Percentiles rank a stretch among this genome's conserved stretches.
Evolutionary conservation across 176 grass and related monocot species (phyloP).

Genomic region (Carex scoparia): DNA sequence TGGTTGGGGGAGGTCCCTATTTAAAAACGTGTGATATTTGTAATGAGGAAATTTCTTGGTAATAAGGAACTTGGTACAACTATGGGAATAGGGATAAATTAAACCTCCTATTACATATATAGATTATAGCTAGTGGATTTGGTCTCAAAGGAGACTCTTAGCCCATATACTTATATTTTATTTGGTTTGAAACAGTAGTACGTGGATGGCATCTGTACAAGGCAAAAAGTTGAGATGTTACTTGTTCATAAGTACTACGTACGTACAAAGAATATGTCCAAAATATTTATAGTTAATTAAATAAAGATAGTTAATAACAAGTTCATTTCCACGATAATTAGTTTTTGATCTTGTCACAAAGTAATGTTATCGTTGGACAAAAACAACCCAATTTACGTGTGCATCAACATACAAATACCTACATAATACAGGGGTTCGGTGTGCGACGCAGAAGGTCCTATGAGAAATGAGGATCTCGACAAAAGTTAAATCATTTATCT

Average conservation of each 20-base stretch:
- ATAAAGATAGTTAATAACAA: background rate
- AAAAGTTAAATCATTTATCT: too few relatives aligned
- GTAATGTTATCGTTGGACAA: too few relatives aligned
- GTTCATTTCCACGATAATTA: background rate
- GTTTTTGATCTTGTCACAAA: too few relatives aligned
- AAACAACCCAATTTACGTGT: too few relatives aligned
- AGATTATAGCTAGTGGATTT: constrained; percentile 6
- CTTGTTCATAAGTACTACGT: background rate
- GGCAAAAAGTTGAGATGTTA: background rate
- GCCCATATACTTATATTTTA: background rate
- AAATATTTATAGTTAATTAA: background rate
- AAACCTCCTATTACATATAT: background rate
- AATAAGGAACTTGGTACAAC: background rate
- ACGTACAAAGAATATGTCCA: background rate
- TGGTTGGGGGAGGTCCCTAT: background rate
- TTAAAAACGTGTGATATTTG: background rate
- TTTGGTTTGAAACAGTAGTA: background rate
- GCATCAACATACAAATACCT: too few relatives aligned
- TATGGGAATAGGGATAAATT: too few relatives aligned
- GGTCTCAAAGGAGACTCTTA: background rate
- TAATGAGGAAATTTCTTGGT: background rate
- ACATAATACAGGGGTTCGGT: too few relatives aligned
- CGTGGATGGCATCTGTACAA: background rate
- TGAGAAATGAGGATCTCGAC: too few relatives aligned
- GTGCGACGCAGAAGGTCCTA: too few relatives aligned